These are phyloP conservation scores for Fistulifera pelliculosa DNA, from an alignment of 108 stramenopile species.

Conservation along the genomic window DNA sequence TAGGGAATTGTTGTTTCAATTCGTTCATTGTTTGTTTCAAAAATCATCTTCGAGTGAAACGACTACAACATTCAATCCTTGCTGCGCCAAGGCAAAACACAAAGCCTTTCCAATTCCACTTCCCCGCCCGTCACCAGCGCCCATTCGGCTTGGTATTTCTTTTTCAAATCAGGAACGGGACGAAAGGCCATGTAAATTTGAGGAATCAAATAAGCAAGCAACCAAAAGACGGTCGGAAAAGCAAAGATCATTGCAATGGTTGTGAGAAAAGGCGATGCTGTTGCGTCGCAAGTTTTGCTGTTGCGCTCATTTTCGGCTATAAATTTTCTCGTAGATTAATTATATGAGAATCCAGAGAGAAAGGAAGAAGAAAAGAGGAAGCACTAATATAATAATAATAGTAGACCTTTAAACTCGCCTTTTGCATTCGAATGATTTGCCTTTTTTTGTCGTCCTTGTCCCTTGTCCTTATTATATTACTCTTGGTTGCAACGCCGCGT, in stretches of 20 bases:
- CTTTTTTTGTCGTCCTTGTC: too few species aligned
- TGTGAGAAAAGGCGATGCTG: too few species aligned
- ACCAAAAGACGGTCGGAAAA: slow-evolving; percentile 75
- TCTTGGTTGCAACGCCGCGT: too few species aligned
- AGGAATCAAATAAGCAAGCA: slow-evolving; percentile 67
- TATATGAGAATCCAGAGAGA: too few species aligned
- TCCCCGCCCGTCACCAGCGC: slow-evolving; percentile 96
- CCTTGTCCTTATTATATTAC: too few species aligned
- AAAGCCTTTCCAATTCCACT: slow-evolving; percentile 95
- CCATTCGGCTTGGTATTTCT: slow-evolving; percentile 89
- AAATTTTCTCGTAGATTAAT: too few species aligned
- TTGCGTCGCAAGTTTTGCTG: background rate
- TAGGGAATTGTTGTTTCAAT: slow-evolving; percentile 64
- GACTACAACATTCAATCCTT: slow-evolving; percentile 97
- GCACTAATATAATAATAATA: too few species aligned
- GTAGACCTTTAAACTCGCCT: too few species aligned
- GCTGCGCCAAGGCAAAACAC: slow-evolving; percentile 83
- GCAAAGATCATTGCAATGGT: slow-evolving; percentile 26
- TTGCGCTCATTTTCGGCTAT: too few species aligned
- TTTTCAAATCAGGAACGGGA: slow-evolving; percentile 79
- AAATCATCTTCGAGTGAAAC: slow-evolving; percentile 89
- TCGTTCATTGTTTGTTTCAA: slow-evolving; percentile 80
- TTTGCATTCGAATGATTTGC: too few species aligned
- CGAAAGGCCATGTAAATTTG: slow-evolving; percentile 69
- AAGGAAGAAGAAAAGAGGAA: too few species aligned